Conservation (phyloP, 2,329 filamentous ascomycete genomes). For the Calycina herbarum region DNA sequence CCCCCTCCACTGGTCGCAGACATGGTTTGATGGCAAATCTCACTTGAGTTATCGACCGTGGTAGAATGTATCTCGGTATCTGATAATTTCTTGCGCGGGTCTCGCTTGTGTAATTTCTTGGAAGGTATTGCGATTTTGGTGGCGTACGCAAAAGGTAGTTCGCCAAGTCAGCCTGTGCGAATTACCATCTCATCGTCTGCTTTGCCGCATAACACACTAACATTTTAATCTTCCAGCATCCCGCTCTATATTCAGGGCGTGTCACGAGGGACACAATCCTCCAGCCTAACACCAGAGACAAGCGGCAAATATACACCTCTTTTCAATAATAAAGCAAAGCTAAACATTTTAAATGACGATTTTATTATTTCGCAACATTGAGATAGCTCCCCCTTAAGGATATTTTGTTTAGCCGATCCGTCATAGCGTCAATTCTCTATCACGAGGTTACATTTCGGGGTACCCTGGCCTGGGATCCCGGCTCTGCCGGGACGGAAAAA, state of each 20-base stretch:
- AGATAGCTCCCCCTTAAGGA: neutral
- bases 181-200: neutral
- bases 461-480: too few species aligned
- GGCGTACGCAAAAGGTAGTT: too few species aligned
- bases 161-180: too few species aligned
- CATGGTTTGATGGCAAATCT: too few species aligned
- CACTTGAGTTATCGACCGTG: too few species aligned
- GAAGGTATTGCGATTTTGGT: too few species aligned
- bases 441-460: conserved; percentile 1
- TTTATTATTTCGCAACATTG: neutral
- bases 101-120: too few species aligned
- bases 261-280: neutral
- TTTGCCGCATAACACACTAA: neutral
- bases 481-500: too few species aligned
- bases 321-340: neutral
- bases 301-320: neutral
- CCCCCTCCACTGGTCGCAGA: too few species aligned
- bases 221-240: neutral
- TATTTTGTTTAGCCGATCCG: neutral
- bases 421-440: neutral
- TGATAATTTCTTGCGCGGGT: too few species aligned
- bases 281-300: neutral
- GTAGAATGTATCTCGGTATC: too few species aligned
- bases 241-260: neutral
- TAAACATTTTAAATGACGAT: conserved; percentile 1